Evolutionary conservation across 2,329 filamentous ascomycete species (phyloP).

Genomic region (Colletotrichum abscissum): DNA sequence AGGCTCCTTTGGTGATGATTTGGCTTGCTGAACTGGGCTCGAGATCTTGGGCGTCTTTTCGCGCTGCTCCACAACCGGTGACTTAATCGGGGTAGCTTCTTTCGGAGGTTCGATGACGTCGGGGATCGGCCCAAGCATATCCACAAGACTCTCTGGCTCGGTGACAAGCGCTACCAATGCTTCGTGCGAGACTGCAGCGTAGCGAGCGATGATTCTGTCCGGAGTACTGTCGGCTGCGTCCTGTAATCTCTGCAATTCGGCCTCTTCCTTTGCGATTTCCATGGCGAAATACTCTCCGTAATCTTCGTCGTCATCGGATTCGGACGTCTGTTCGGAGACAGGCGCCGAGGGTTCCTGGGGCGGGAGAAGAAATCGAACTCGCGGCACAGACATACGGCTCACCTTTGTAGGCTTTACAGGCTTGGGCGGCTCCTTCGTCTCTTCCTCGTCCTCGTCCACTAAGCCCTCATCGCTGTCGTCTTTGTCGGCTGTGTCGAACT

Average conservation of each 20-base stretch:
- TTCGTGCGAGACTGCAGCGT: constrained; percentile 60
- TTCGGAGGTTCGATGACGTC: constrained; percentile 37
- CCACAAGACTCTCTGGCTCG: constrained; percentile 55
- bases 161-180: constrained; percentile 59
- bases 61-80: constrained; percentile 22
- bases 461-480: constrained; percentile 29
- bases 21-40: constrained; percentile 20
- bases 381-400: constrained; percentile 42
- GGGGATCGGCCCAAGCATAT: constrained; percentile 56
- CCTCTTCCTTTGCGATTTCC: constrained; percentile 63
- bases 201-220: constrained; percentile 57
- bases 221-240: constrained; percentile 50
- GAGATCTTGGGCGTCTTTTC: constrained; percentile 11
- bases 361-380: constrained; percentile 54
- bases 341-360: constrained; percentile 45
- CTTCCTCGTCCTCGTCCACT: constrained; percentile 32
- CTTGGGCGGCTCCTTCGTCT: constrained; percentile 21
- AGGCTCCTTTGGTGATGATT: constrained; percentile 5
- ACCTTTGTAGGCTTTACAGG: constrained; percentile 37
- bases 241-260: constrained; percentile 59
- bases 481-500: constrained; percentile 1
- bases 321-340: constrained; percentile 58
- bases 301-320: constrained; percentile 67
- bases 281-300: constrained; percentile 67
- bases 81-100: constrained; percentile 21